Base-by-base conservation (phyloP, 495 filamentous ascomycete species). In the Astrothelium subdiscretum region DNA sequence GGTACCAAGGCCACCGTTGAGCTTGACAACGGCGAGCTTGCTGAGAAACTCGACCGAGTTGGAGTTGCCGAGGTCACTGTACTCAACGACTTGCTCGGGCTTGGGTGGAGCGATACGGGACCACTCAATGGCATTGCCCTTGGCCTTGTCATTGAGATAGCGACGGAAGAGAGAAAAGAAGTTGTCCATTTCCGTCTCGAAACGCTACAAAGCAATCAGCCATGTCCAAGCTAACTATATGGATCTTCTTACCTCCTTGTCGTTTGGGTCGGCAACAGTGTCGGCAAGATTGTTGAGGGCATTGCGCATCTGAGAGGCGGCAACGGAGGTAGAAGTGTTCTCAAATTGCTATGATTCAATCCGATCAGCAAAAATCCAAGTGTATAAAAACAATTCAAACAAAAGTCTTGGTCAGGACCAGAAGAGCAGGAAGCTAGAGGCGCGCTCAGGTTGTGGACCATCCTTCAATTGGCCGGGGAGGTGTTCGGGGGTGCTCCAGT, bases 171-270 rank as follows among this genome's bases (percentile, higher is more conserved):
- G 87, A 59, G 90, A 87, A 72, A 92, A 99, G 83, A 99, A 99
- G 85, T 99, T 99, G 84, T 99, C 94, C 90, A 95, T 97, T 79
- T 99, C 94, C 15, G 91, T 92, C 79, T 97, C 94, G 76, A 97
- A 99, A 51, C 87, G 76, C 87, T 76, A 58, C 57, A 35, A 51
- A 11, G 78, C 64, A 68, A 35, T 68, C 29, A 31, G 59, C 48
- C 12, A 52, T 24, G 24, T 38, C 59, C 18, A 51, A 12, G 40
- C 12, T 40, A 3, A 1, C 12, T 57, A 38, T 40, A 24, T 38
- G 31, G 22, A 15, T 24, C 1, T 51, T 54, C 76, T 62, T 77
- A 85, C 86, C 86, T 95, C 87, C 85, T 92, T 97, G 77, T 90
- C 80, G 35, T 78, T 73, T 24, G 85, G 77, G 66, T 97, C 90